Percentiles rank a stretch among this genome's conserved stretches.
Evolutionary conservation across 495 filamentous ascomycete genomes (phyloP).

Genomic region (Lichina pygmaea): DNA sequence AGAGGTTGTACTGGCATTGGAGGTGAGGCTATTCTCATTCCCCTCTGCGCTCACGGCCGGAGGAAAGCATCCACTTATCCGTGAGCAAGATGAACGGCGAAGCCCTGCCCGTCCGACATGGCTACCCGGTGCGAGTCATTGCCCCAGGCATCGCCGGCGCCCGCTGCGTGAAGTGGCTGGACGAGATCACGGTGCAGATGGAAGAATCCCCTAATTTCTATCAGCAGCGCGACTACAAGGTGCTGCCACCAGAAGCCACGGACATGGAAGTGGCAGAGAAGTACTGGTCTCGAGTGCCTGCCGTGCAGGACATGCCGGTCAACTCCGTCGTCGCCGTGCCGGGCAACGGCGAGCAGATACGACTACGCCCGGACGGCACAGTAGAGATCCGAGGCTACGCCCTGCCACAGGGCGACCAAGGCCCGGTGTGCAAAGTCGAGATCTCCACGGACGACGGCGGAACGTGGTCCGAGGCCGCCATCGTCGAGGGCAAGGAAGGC

Average conservation of each 20-base stretch:
- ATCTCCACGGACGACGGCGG: conserved; percentile 25
- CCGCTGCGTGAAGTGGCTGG: conserved; percentile 39
- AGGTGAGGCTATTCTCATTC: conserved; percentile 10
- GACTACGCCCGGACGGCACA: background rate
- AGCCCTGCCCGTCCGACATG: conserved; percentile 28
- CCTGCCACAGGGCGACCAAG: background rate
- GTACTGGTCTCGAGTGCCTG: conserved; percentile 5
- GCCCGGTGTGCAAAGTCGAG: conserved; percentile 15
- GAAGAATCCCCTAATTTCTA: conserved; percentile 30
- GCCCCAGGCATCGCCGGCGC: conserved; percentile 34
- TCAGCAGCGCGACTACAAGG: conserved; percentile 36
- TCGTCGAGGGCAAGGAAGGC: background rate
- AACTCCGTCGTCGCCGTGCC: conserved; percentile 9
- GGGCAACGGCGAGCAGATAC: conserved; percentile 1
- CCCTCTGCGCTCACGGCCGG: background rate
- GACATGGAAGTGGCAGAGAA: conserved; percentile 22
- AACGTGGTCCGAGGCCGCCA: conserved; percentile 15
- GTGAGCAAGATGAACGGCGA: conserved; percentile 31
- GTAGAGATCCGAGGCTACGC: conserved; percentile 3
- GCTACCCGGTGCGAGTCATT: conserved; percentile 29
- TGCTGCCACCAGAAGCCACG: conserved; percentile 28
- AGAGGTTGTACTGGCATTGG: conserved; percentile 25
- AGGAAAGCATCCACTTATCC: conserved; percentile 4
- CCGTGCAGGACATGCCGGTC: conserved; percentile 35
- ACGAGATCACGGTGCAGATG: conserved; percentile 26